These are phyloP conservation scores for Ballota nigra DNA, from an alignment of 257 asterid genomes.

Conservation along the genomic window DNA sequence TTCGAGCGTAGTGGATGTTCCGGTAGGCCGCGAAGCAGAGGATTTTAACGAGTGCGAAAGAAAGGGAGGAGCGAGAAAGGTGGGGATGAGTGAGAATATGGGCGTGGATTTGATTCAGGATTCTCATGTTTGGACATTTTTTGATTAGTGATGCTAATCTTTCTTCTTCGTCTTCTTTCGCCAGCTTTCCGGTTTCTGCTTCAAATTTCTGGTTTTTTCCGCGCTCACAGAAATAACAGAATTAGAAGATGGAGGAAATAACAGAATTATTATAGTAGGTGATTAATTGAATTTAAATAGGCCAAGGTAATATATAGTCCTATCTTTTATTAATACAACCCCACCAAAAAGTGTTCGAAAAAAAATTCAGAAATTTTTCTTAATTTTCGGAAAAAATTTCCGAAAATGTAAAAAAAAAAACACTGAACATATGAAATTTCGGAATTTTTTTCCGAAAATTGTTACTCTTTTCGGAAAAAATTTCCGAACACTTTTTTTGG, in stretches of 20 bases:
- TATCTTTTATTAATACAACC: too few species aligned
- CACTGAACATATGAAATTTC: too few species aligned
- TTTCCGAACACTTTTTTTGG: too few species aligned
- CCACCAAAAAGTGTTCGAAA: too few species aligned
- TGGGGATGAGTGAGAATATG: constrained; percentile 47
- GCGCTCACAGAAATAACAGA: background rate
- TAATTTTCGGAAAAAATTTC: too few species aligned
- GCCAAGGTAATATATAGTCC: too few species aligned
- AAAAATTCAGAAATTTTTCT: too few species aligned
- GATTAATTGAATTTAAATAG: too few species aligned
- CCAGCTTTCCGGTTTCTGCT: constrained; percentile 35
- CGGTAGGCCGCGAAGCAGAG: constrained; percentile 65
- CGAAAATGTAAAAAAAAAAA: too few species aligned
- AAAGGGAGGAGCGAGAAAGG: constrained; percentile 33
- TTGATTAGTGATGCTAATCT: constrained; percentile 43
- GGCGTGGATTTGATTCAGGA: constrained; percentile 62
- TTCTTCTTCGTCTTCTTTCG: constrained; percentile 53
- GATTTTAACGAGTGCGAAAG: constrained; percentile 58
- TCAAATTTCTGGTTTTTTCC: background rate
- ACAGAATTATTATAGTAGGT: too few species aligned
- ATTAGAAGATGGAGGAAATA: background rate
- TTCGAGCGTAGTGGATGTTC: constrained; percentile 44
- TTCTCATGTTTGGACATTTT: constrained; percentile 65
- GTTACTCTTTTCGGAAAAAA: too few species aligned
- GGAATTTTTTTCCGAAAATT: too few species aligned